These are phyloP conservation scores for Chionographis japonica DNA, from an alignment of 106 monocot genomes.

Conservation along the genomic window DNA sequence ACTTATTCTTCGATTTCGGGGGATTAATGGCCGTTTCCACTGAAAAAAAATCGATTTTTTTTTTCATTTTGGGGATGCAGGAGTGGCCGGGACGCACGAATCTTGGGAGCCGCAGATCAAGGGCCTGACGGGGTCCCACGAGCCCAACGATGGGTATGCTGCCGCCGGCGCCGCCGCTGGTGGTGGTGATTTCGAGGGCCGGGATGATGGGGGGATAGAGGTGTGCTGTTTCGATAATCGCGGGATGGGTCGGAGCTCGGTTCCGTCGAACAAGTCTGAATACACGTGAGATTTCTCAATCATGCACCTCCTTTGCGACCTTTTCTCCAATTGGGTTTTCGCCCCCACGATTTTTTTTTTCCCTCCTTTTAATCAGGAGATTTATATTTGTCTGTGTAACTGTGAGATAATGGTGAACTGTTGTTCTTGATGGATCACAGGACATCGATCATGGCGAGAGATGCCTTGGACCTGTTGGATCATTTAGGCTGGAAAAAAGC, in stretches of 20 bases:
- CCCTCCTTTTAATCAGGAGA: no score
- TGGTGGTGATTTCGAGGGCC: constrained; percentile 2
- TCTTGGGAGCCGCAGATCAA: constrained; percentile 96
- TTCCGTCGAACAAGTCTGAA: constrained; percentile 69
- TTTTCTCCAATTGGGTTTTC: not conserved
- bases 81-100: constrained; percentile 91
- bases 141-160: constrained; percentile 42
- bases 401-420: not conserved
- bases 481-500: constrained; percentile 92
- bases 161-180: not conserved
- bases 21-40: no score
- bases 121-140: constrained; percentile 56
- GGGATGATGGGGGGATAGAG: constrained; percentile 48
- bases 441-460: constrained; percentile 86
- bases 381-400: no score
- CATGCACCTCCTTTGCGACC: constrained; percentile 3
- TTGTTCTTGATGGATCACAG: constrained; percentile 31
- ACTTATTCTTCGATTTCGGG: no score
- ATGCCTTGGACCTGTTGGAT: constrained; percentile 85
- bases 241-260: constrained; percentile 80
- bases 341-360: no score
- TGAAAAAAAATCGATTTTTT: constrained; percentile 8
- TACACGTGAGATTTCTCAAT: constrained; percentile 61
- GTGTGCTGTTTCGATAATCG: constrained; percentile 96
- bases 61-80: constrained; percentile 23